These are phyloP conservation scores for Omphalea diandra DNA, from an alignment of 441 rosid species.

Conservation along the genomic window DNA sequence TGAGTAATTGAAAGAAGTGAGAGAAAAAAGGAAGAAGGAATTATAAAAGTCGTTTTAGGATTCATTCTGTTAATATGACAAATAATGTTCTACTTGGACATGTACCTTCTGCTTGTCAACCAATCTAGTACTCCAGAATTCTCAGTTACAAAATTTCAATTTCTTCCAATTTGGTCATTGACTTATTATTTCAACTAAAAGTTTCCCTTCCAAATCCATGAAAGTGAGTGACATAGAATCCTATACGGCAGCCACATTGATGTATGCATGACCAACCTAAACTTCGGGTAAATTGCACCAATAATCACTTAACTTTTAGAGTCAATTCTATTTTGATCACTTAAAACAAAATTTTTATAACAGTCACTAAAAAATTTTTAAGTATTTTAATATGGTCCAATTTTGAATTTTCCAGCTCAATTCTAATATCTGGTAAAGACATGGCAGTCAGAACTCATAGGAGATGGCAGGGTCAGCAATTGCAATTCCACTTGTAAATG, in stretches of 20 bases:
- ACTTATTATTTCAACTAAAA: neutral
- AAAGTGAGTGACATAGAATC: neutral
- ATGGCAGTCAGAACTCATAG: too few species aligned
- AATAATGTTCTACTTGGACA: neutral
- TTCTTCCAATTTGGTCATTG: neutral
- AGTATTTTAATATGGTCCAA: too few species aligned
- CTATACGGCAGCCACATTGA: slow-evolving; percentile 1
- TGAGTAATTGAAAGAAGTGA: neutral
- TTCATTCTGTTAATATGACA: neutral
- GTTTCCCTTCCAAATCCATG: too few species aligned
- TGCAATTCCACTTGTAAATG: too few species aligned
- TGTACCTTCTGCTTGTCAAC: neutral
- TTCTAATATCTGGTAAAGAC: too few species aligned
- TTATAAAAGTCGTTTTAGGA: too few species aligned
- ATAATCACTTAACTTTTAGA: neutral
- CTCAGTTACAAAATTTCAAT: neutral
- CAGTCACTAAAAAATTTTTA: too few species aligned
- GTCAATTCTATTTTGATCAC: too few species aligned
- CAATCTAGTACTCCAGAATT: neutral
- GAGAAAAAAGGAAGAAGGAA: neutral
- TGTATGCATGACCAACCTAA: too few species aligned
- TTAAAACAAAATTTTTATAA: too few species aligned
- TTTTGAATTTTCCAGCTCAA: too few species aligned
- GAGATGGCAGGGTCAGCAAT: too few species aligned
- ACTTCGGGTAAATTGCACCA: neutral